These are phyloP conservation scores for Diaporthe batatas DNA, from an alignment of 2,329 filamentous ascomycete genomes.

Conservation along the genomic window DNA sequence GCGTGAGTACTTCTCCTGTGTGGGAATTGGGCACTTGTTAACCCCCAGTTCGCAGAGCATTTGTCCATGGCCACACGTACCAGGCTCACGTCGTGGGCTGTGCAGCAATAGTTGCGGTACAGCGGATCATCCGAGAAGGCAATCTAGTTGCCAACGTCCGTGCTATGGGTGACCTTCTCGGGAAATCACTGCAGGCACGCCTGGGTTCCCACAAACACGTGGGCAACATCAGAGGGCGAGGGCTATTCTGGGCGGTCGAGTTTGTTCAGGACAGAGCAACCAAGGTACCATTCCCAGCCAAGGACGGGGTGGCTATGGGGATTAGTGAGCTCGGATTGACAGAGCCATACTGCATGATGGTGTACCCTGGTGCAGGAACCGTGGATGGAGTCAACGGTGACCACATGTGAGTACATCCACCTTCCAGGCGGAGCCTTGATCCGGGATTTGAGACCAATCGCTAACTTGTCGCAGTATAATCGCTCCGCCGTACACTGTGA, in stretches of 20 bases:
- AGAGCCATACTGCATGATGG: constrained; percentile 53
- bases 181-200: constrained; percentile 46
- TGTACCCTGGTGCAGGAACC: constrained; percentile 75
- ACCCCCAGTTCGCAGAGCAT: constrained; percentile 53
- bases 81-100: constrained; percentile 56
- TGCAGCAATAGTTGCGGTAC: constrained; percentile 57
- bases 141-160: constrained; percentile 53
- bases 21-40: constrained; percentile 3
- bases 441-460: not conserved
- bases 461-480: constrained; percentile 58
- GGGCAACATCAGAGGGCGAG: constrained; percentile 58
- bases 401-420: constrained; percentile 60
- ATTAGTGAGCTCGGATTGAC: constrained; percentile 52
- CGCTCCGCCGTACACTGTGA: constrained; percentile 77
- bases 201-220: constrained; percentile 55
- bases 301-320: constrained; percentile 50
- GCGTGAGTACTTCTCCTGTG: constrained; percentile 48
- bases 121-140: constrained; percentile 54
- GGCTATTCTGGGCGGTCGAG: constrained; percentile 61
- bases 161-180: constrained; percentile 50
- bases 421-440: not conserved
- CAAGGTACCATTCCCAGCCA: constrained; percentile 51
- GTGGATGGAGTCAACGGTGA: constrained; percentile 73
- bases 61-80: constrained; percentile 73
- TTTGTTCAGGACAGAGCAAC: constrained; percentile 55